Base-by-base conservation (phyloP, 768 basidiomycete species). In the Myochromella boudieri region DNA sequence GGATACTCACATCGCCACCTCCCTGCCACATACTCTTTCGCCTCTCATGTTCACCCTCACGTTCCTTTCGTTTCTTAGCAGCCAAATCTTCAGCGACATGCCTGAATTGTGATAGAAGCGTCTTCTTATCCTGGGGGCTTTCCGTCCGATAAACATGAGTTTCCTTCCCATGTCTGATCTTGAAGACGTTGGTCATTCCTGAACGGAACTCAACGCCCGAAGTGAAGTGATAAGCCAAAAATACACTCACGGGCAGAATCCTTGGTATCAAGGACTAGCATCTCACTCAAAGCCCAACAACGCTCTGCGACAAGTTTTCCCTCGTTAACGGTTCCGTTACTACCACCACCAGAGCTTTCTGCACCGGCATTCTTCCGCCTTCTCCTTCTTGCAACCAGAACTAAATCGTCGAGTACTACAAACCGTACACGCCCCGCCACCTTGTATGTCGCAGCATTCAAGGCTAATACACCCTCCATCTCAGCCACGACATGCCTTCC, bases 401-500 rank as follows among this genome's bases (percentile, higher is more conserved):
- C 82, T 9, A 91, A 79, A 64, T 99, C 97, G 61, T 95, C 92
- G 21, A 99, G 70, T 10, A 98, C 72, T 38, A 97, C 89, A 62
- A 99, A 86, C 53, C 88, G 85, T 20, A 95, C 93, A 32, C 84
- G 79, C 44, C 89, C 87, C 39, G 89, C 83, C 24, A 89, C 78
- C 67, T 92, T 95, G 76, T 97, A 98, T 1, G 95, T 99, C 3
- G 97, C 95, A 2, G 93, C 79, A 53, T 98, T 95, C 36, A 99
- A 74, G 43, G 89, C 84, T 47, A 84, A 76, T 31, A 97, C 83
- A 12, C 84, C 81, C 37, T 91, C 85, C 53, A 90, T 81, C 63
- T 97, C 95, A 17, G 82, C 73, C 28, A 98, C 81, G 49, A 98
- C 82, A 60, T 98, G 97, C 46, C 97, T 77, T 12, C 95, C 95